phyloP scores from a whole-genome alignment of 495 filamentous ascomycete genomes.

The Penicillium cinerascens region DNA sequence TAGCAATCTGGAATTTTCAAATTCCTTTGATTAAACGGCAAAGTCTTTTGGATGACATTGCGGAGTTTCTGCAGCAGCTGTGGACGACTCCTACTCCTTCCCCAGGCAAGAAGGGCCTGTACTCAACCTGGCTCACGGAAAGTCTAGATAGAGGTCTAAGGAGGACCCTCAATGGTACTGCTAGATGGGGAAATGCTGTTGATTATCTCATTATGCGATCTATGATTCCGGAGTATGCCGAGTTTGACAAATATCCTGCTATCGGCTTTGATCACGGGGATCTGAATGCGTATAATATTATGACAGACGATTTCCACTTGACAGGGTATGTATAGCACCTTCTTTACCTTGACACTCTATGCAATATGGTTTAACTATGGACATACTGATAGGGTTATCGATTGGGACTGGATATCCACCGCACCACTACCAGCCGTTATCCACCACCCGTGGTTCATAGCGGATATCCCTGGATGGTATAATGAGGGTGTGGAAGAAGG shows the following conservation, averaged over 20 bases:
- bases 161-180: constrained; percentile 13
- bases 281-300: constrained; percentile 18
- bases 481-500: constrained; percentile 6
- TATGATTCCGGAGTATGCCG: constrained; percentile 17
- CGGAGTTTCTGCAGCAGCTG: constrained; percentile 12
- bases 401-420: constrained; percentile 12
- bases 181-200: constrained; percentile 16
- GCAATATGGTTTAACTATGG: background rate
- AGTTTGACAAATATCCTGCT: constrained; percentile 7
- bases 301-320: constrained; percentile 19
- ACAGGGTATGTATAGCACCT: constrained; percentile 9
- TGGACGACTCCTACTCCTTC: constrained; percentile 8
- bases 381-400: constrained; percentile 14
- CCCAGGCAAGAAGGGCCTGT: background rate
- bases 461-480: constrained; percentile 12
- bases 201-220: constrained; percentile 21
- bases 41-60: constrained; percentile 11
- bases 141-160: constrained; percentile 19
- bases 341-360: background rate
- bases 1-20: constrained; percentile 12
- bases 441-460: constrained; percentile 13
- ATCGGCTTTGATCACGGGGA: constrained; percentile 16
- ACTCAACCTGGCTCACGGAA: constrained; percentile 16
- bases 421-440: constrained; percentile 10
- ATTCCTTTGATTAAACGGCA: constrained; percentile 8